Conservation (phyloP, 1,284 basidiomycete species). For the Somion occarium region DNA sequence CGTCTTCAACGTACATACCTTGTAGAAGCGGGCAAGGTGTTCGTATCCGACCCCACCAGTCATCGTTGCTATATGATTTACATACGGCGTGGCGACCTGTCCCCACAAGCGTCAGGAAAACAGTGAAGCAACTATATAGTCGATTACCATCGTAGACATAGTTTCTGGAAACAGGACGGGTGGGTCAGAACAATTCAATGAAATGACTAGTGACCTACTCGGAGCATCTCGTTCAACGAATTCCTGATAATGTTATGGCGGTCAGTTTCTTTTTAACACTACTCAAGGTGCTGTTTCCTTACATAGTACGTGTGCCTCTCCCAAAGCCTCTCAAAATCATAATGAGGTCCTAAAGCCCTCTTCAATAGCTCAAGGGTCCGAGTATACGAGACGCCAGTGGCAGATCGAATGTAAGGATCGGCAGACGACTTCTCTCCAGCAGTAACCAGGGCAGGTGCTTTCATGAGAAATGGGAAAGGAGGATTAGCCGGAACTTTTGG, state of each 20-base stretch:
- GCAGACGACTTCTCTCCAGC: slow-evolving; percentile 21
- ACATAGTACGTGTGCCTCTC: slow-evolving; percentile 40
- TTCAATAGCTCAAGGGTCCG: slow-evolving; percentile 36
- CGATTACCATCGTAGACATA: slow-evolving; percentile 39
- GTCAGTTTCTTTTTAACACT: not conserved
- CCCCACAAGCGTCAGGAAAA: not conserved
- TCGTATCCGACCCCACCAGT: slow-evolving; percentile 39
- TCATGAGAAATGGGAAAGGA: slow-evolving; percentile 35
- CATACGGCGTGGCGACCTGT: slow-evolving; percentile 42
- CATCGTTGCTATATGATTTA: slow-evolving; percentile 45
- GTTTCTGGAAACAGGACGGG: slow-evolving; percentile 30
- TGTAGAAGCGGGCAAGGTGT: slow-evolving; percentile 41
- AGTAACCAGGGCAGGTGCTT: slow-evolving; percentile 28
- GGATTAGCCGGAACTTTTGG: slow-evolving; percentile 32
- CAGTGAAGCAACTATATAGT: not conserved
- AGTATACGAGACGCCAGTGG: slow-evolving; percentile 37
- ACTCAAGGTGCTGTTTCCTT: slow-evolving; percentile 6
- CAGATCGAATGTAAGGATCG: slow-evolving; percentile 35
- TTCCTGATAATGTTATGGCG: slow-evolving; percentile 30
- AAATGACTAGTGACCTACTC: slow-evolving; percentile 24
- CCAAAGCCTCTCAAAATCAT: slow-evolving; percentile 40
- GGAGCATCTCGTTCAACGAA: slow-evolving; percentile 36
- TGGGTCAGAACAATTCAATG: not conserved
- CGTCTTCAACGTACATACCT: slow-evolving; percentile 21
- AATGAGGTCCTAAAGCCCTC: slow-evolving; percentile 37